Evolutionary conservation across 768 basidiomycete species (phyloP).

Genomic region (Leccinellum albellum): DNA sequence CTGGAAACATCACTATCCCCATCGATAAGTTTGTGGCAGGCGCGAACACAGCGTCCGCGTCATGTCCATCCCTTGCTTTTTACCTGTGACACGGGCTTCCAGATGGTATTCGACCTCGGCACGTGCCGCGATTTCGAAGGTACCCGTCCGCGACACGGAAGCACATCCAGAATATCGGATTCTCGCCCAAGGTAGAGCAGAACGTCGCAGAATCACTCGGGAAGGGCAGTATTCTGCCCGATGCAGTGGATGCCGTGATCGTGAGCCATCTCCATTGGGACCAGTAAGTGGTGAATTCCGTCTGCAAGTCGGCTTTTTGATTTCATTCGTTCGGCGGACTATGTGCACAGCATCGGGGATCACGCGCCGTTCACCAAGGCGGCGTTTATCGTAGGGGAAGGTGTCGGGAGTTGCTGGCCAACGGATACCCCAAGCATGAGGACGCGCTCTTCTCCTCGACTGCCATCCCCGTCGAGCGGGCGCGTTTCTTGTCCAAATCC

Average conservation of each 20-base stretch:
- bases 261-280: slow-evolving; percentile 57
- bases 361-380: slow-evolving; percentile 42
- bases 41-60: slow-evolving; percentile 24
- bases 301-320: neutral
- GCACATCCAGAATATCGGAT: slow-evolving; percentile 10
- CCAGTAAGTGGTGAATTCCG: slow-evolving; percentile 18
- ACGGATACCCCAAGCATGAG: slow-evolving; percentile 43
- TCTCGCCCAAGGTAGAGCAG: slow-evolving; percentile 21
- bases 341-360: slow-evolving; percentile 43
- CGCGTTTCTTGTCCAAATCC: slow-evolving; percentile 33
- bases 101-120: slow-evolving; percentile 55
- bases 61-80: slow-evolving; percentile 50
- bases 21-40: slow-evolving; percentile 38
- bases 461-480: slow-evolving; percentile 38
- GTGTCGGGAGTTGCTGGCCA: slow-evolving; percentile 32
- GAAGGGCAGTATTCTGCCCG: slow-evolving; percentile 45
- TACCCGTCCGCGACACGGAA: slow-evolving; percentile 35
- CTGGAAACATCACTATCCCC: slow-evolving; percentile 41
- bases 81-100: slow-evolving; percentile 43
- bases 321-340: neutral
- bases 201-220: slow-evolving; percentile 45
- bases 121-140: slow-evolving; percentile 44
- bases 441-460: slow-evolving; percentile 29
- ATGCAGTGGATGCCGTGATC: slow-evolving; percentile 42
- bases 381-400: slow-evolving; percentile 46